Evolutionary conservation across 1,139 yeast genomes (phyloP), one percentile per base, ranked within the genome.

Genomic region (Zygoascus hellenicus): DNA sequence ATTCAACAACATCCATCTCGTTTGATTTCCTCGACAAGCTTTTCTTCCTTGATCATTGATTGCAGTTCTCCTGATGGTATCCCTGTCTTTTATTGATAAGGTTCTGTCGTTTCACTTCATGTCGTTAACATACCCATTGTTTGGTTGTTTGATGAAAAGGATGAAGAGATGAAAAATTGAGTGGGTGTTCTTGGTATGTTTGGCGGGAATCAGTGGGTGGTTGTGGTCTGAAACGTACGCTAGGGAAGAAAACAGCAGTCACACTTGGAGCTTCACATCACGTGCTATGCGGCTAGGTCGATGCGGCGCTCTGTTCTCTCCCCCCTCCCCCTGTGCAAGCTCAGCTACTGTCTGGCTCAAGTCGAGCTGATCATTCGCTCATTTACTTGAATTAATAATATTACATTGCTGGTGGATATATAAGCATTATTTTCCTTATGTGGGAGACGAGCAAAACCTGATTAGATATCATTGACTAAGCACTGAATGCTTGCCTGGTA

Each of bases 111-210:
- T 11, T 11, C 19, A n/a, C 41, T 40, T 14, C 17, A 11, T 26
- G 30, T 31, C 30, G 26, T 22, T 22, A 16, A 47, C 49, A 29
- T 47, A 47, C 49, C 49, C 49, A 47, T 47, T 38, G 46, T 32
- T 32, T 26, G 35, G 31, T 41, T 30, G 43, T 40, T 36, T 30
- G 39, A 43, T 43, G 38, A 43, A 43, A 43, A 43, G 46, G 41
- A 15, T 35, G 46, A 37, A 15, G 38, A 36, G 10, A 22, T 41
- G 43, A 46, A 42, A 42, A 36, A 41, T 32, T 41, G 43, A 41
- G 43, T 41, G 34, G 45, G 37, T 40, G 39, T 11, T 28, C 29
- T 19, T 36, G 37, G 37, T 11, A 16, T 16, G 37, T 19, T 10
- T 5, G 22, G 33, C 10, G n/a, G 9, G 17, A 14, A 17, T n/a